Evolutionary conservation across 495 filamentous ascomycete genomes (phyloP).

Genomic region (Aspergillus carlsbadensis): DNA sequence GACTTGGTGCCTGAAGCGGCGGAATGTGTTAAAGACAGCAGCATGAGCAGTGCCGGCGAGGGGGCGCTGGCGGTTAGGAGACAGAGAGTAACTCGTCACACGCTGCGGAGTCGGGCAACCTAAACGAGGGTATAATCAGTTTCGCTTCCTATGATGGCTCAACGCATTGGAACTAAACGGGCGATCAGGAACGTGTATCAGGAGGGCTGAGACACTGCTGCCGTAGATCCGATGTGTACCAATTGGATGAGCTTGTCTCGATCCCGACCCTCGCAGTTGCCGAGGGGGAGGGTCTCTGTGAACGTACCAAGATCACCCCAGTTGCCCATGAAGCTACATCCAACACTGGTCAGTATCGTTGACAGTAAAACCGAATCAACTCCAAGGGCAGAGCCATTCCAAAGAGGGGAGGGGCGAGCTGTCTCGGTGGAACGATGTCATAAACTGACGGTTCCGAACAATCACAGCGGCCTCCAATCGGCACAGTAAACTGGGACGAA

Average conservation of each 20-base stretch:
- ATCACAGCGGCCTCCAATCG: neutral
- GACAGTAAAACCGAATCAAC: neutral
- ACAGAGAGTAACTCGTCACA: slow-evolving; percentile 60
- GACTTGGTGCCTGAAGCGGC: slow-evolving; percentile 62
- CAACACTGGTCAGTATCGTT: slow-evolving; percentile 26
- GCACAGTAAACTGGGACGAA: slow-evolving; percentile 17
- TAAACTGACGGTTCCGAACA: slow-evolving; percentile 9
- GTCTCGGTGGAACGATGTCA: slow-evolving; percentile 4
- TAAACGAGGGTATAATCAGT: slow-evolving; percentile 17
- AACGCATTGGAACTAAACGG: neutral
- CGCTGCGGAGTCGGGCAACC: slow-evolving; percentile 58
- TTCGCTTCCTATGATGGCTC: neutral
- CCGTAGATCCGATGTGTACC: neutral
- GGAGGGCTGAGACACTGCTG: neutral
- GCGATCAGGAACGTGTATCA: neutral
- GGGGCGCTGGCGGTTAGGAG: slow-evolving; percentile 64
- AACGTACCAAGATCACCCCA: slow-evolving; percentile 86
- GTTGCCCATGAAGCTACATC: slow-evolving; percentile 71
- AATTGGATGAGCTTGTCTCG: neutral
- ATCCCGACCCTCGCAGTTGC: slow-evolving; percentile 1
- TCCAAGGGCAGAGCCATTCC: neutral
- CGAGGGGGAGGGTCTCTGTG: slow-evolving; percentile 10
- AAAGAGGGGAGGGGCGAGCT: neutral
- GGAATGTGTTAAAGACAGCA: slow-evolving; percentile 65
- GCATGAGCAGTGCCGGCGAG: slow-evolving; percentile 60